A percentile compares a stretch with the other conserved stretches of the same genome.
Evolutionary conservation across 2,329 filamentous ascomycete species (phyloP).

Genomic region (Fusarium sp.): DNA sequence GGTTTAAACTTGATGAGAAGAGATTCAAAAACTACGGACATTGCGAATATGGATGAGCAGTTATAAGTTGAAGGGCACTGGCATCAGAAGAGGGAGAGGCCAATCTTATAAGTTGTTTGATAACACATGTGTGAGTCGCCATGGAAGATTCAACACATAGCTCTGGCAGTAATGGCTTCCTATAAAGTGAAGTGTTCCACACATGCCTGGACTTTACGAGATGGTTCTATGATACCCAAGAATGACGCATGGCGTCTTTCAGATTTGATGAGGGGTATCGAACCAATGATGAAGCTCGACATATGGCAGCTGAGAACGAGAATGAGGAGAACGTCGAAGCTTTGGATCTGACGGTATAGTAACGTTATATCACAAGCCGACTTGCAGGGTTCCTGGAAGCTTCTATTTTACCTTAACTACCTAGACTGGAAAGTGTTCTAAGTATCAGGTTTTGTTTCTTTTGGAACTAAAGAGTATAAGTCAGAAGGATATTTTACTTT

Average conservation of each 20-base stretch:
- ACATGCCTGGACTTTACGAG: conserved; percentile 14
- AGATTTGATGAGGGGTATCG: conserved; percentile 21
- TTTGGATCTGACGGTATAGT: not conserved
- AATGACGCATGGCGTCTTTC: conserved; percentile 13
- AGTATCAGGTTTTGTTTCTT: not conserved
- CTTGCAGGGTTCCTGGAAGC: conserved; percentile 16
- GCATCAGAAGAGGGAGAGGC: not conserved
- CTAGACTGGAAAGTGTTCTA: not conserved
- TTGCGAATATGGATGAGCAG: conserved; percentile 24
- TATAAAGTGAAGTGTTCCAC: conserved; percentile 3
- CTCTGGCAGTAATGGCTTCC: not conserved
- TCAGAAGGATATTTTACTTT: no score
- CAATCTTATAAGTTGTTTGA: not conserved
- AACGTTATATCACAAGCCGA: not conserved
- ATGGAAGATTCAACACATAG: conserved; percentile 5
- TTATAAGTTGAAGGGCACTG: not conserved
- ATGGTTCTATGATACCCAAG: conserved; percentile 27
- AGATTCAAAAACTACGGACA: conserved; percentile 49
- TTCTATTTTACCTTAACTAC: not conserved
- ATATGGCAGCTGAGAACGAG: not conserved
- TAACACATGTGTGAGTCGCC: not conserved
- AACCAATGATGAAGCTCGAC: conserved; percentile 32
- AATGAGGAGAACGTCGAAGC: conserved; percentile 7
- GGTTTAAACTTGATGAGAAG: conserved; percentile 51
- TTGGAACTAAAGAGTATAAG: no score